Base-by-base conservation (phyloP, 108 stramenopile species). In the Mediolabrus comicus region DNA sequence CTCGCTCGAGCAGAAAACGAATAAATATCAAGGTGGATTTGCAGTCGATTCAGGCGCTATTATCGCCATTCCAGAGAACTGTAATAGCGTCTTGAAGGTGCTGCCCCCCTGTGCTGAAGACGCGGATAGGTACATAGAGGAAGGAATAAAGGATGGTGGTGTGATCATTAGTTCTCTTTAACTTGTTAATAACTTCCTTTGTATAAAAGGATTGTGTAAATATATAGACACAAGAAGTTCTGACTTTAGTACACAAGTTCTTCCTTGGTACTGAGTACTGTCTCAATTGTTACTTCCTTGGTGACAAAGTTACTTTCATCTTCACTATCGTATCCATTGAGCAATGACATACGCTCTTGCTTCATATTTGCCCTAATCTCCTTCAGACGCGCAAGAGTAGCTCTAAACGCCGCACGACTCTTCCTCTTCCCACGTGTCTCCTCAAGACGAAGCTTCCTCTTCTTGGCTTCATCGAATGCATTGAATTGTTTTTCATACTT, bases 401-500 rank as follows among this genome's bases (percentile, higher is more conserved):
- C 82, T 49, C 95, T 81, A 63, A 87, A 86, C 35, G 66, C 78
- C 7, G 86, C 70, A 28, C 95, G 86, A 36, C 74, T 80, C 46
- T 78, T 76, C 3, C 95, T 86, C 72, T 96, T 96, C 22, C 87
- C 95, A 67, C 84, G 91, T 31, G 95, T 96, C 66, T 90, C 91
- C 74, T 94, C 88, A 62, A 94, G 72, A 26, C 92, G 81, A 31
- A 77, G 71, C 19, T 74, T 86, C 13, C 84, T 79, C 66, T 90
- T 83, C 54, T 92, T 89, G 72, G 88, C 94, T 79, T 91, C 91
- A 82, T 99, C 98, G 59, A 89, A 96, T 62, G 86, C 86, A 52
- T 97, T 97, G 85, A 99, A 99, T 39, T 92, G 87, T 75, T 92
- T 86, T 83, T 99, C 98, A 74, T 99, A 99, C 83, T 97, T 97